Conservation (phyloP, 2,329 filamentous ascomycete species). For the Scolecobasidium constrictum region DNA sequence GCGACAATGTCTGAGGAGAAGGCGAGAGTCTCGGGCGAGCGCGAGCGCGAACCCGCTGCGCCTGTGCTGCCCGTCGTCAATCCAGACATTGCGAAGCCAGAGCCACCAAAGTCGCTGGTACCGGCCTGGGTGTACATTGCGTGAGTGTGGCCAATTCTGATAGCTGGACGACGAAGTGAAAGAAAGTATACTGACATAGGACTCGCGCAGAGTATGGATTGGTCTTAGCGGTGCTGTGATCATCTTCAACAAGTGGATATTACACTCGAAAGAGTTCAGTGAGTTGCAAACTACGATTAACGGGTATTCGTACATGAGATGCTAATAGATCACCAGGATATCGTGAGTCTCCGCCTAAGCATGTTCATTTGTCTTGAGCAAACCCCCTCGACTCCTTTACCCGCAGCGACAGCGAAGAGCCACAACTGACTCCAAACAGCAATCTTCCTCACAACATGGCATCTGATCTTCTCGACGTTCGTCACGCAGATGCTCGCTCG, state of each 20-base stretch:
- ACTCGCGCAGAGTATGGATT: slow-evolving; percentile 69
- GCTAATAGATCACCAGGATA: slow-evolving; percentile 24
- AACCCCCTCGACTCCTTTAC: too few relatives aligned
- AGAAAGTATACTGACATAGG: slow-evolving; percentile 1
- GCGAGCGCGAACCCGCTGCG: slow-evolving; percentile 44
- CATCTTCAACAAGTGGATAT: slow-evolving; percentile 98
- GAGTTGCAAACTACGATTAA: slow-evolving; percentile 26
- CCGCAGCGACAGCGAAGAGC: too few relatives aligned
- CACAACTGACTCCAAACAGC: slow-evolving; percentile 40
- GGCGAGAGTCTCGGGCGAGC: slow-evolving; percentile 70
- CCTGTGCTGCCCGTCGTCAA: slow-evolving; percentile 70
- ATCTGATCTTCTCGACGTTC: slow-evolving; percentile 16
- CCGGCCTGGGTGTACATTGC: slow-evolving; percentile 70
- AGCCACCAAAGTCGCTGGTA: slow-evolving; percentile 54
- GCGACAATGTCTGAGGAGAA: slow-evolving; percentile 62
- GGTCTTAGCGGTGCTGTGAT: slow-evolving; percentile 87
- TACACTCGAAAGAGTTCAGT: slow-evolving; percentile 78
- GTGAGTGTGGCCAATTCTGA: slow-evolving; percentile 35
- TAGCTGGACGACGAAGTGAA: background rate
- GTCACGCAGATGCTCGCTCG: slow-evolving; percentile 17
- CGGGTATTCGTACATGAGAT: background rate
- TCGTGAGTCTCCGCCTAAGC: slow-evolving; percentile 33
- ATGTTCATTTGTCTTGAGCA: too few relatives aligned
- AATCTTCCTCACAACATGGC: slow-evolving; percentile 52
- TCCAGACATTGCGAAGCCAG: slow-evolving; percentile 59